A percentile compares a stretch with the other conserved stretches of the same genome.
Evolutionary conservation across 352 stramenopile species (phyloP).

Genomic region (Phytophthora sansomeana): DNA sequence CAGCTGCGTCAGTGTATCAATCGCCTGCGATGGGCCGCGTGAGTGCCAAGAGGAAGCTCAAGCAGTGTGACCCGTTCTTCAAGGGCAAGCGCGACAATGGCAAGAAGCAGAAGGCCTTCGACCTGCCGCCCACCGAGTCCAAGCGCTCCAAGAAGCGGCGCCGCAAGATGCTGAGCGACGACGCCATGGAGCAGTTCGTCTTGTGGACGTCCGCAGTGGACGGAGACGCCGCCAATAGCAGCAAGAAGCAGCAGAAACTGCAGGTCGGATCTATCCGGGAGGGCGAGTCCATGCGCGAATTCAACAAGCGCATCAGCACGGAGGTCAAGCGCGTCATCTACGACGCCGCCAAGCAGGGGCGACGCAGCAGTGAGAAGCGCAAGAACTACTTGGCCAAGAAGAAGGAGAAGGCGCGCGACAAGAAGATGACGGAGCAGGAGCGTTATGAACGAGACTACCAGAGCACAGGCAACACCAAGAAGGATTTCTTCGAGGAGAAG

Average conservation of each 20-base stretch:
- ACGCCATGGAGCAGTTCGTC: constrained; percentile 73
- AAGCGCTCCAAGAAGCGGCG: constrained; percentile 86
- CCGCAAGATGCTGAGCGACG: constrained; percentile 67
- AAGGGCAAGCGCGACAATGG: constrained; percentile 79
- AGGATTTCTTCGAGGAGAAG: constrained; percentile 74
- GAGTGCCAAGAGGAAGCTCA: constrained; percentile 83
- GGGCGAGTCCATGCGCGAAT: constrained; percentile 82
- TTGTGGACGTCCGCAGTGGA: constrained; percentile 58
- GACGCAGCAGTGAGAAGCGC: constrained; percentile 77
- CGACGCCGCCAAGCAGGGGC: constrained; percentile 81
- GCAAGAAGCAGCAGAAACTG: constrained; percentile 57
- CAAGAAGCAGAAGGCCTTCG: constrained; percentile 74
- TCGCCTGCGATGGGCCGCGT: constrained; percentile 64
- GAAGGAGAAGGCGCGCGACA: constrained; percentile 75
- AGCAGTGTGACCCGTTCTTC: constrained; percentile 90
- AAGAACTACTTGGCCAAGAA: constrained; percentile 81
- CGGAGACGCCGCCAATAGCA: constrained; percentile 21
- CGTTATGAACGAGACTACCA: constrained; percentile 83
- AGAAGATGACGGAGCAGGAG: constrained; percentile 87
- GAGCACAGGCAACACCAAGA: constrained; percentile 66
- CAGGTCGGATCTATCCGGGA: constrained; percentile 68
- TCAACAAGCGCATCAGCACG: constrained; percentile 86
- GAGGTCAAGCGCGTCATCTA: constrained; percentile 89
- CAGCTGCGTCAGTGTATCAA: constrained; percentile 16
- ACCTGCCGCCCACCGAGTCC: constrained; percentile 74